Percentiles rank a stretch among this genome's conserved stretches.
These are phyloP conservation scores for Mucor lusitanicus DNA, from an alignment of 371 early-diverging fungal species.

Conservation along the genomic window DNA sequence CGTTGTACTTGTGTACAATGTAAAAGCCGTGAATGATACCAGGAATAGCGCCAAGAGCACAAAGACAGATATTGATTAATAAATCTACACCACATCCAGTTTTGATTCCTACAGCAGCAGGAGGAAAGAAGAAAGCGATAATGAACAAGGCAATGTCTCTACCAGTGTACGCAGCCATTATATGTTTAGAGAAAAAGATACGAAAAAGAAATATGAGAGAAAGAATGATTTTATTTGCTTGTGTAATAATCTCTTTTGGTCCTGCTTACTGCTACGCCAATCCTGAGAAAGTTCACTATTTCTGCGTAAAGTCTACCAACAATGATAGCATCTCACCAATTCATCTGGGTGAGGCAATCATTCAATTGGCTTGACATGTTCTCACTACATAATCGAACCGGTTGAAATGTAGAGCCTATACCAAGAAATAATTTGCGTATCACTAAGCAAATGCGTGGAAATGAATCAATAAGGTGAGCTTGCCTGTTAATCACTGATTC, in stretches of 20 bases:
- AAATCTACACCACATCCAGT: constrained; percentile 70
- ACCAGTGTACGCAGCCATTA: constrained; percentile 48
- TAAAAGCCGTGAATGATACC: constrained; percentile 56
- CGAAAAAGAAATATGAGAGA: neutral
- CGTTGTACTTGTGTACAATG: constrained; percentile 54
- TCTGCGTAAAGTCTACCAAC: neutral
- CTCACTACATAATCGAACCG: neutral
- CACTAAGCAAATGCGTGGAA: too few species aligned
- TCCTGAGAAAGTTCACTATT: neutral
- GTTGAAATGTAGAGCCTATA: too few species aligned
- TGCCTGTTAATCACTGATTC: too few species aligned
- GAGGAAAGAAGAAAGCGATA: constrained; percentile 74
- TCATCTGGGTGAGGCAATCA: neutral
- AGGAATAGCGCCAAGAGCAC: constrained; percentile 61
- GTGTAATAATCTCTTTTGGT: neutral
- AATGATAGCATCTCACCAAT: neutral
- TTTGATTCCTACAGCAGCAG: constrained; percentile 64
- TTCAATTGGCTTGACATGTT: neutral
- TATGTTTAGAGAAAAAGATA: constrained; percentile 2
- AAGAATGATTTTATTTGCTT: neutral
- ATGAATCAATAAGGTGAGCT: too few species aligned
- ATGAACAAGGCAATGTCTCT: constrained; percentile 59
- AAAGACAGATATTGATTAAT: constrained; percentile 67
- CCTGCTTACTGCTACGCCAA: neutral
- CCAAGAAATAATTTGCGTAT: too few species aligned